Percentiles rank a stretch among this genome's conserved stretches.
Conservation (phyloP, 2,329 filamentous ascomycete species). For the Dothideomycetes sp. region DNA sequence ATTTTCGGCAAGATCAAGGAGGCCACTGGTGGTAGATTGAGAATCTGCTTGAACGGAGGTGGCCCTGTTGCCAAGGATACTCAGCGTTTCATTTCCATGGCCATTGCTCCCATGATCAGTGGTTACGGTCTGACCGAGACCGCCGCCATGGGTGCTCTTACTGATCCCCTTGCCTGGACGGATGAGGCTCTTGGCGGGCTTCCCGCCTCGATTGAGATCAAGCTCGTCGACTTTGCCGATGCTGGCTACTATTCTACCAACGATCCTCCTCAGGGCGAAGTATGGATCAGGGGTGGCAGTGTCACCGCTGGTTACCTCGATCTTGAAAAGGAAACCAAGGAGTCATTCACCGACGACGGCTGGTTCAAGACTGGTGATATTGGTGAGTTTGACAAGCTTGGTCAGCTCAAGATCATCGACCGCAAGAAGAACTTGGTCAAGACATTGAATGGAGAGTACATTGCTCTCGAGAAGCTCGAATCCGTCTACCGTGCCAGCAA, state of each 20-base stretch:
- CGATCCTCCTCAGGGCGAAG: slow-evolving; percentile 79
- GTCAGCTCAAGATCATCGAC: slow-evolving; percentile 81
- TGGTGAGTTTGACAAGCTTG: slow-evolving; percentile 72
- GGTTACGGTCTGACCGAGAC: slow-evolving; percentile 96
- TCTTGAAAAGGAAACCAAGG: slow-evolving; percentile 73
- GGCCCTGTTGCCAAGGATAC: slow-evolving; percentile 84
- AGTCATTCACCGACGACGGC: slow-evolving; percentile 68
- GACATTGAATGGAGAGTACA: slow-evolving; percentile 90
- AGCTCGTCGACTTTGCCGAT: slow-evolving; percentile 83
- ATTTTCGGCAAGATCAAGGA: slow-evolving; percentile 91
- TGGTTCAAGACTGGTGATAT: slow-evolving; percentile 99
- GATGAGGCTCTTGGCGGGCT: slow-evolving; percentile 68
- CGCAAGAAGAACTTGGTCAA: slow-evolving; percentile 98
- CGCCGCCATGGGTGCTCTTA: slow-evolving; percentile 60
- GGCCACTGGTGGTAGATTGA: slow-evolving; percentile 76
- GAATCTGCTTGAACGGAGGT: slow-evolving; percentile 89
- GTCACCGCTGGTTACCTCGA: slow-evolving; percentile 74
- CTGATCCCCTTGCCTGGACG: slow-evolving; percentile 78
- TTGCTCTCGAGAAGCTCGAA: slow-evolving; percentile 91
- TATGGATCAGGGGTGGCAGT: slow-evolving; percentile 72
- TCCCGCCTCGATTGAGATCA: slow-evolving; percentile 70
- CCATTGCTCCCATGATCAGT: slow-evolving; percentile 85
- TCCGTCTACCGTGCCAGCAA: slow-evolving; percentile 73
- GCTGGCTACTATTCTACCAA: slow-evolving; percentile 73
- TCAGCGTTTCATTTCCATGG: slow-evolving; percentile 81